Evolutionary conservation across 2,329 filamentous ascomycete species (phyloP), one percentile per base, ranked within the genome.

Genomic region (Fusarium scirpi): DNA sequence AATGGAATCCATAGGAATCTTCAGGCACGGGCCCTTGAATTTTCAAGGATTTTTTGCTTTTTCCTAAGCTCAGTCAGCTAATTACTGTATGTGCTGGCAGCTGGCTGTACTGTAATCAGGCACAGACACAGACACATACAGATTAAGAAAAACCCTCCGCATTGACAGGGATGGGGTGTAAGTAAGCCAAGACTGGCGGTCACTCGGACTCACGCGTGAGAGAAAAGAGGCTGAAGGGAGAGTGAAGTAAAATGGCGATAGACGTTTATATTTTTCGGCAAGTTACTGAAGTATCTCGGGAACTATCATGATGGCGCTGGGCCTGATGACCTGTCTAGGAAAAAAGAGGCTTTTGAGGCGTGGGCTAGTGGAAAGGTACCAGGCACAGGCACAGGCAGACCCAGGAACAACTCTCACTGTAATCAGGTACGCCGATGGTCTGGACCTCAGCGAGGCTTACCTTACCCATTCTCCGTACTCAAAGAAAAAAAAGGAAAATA

Each of bases 381-480:
- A 69, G 67, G 68, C 64, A 71, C 69, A 69, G 67, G 68, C 64
- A 71, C 68, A 55, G 62, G 48, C 57, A 61, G 62, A 44, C 58
- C 53, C 66, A 38, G 41, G 22, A 13, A 30, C 18, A 22, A 25
- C 48, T 18, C n/a, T 10, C 22, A 51, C 48, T 13, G 30, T 22
- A 51, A 51, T 27, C 49, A 52, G 32, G 49, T 41, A 52, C 49
- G 49, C 49, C 24, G 32, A 52, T 45, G 59, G 64, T 45, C 68
- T 44, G 55, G 68, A 61, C 25, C 52, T 53, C 24, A 43, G 43
- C 18, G 48, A 64, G 59, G 55, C 46, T 68, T 66, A 58, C 53
- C 48, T 29, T 30, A 40, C 24, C 25, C 34, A 45, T 45, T 22
- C 18, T 47, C 12, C 4, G n/a, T 30, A 12, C 27, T 30, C n/a